phyloP scores from a whole-genome alignment of 169 alveolate species.

The Perkinsus olseni region DNA sequence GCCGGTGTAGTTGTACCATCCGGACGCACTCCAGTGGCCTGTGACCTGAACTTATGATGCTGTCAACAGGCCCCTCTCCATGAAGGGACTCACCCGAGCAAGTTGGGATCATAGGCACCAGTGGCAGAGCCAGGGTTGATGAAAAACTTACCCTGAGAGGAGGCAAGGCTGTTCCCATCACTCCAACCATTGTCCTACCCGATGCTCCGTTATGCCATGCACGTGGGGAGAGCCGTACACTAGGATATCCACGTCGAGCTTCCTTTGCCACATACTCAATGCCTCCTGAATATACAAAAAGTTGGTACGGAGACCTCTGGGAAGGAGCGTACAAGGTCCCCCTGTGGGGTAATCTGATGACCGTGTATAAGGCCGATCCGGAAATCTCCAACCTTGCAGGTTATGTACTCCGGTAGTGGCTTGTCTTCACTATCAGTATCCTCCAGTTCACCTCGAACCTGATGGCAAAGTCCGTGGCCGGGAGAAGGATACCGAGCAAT shows the following conservation, averaged over 20 bases:
- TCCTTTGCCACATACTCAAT: conserved; percentile 41
- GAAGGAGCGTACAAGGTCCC: conserved; percentile 66
- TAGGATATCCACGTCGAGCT: conserved; percentile 69
- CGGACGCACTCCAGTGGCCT: conserved; percentile 42
- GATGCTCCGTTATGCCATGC: conserved; percentile 41
- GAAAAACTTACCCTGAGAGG: conserved; percentile 64
- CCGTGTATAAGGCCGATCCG: conserved; percentile 81
- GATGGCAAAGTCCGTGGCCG: neutral
- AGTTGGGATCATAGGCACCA: conserved; percentile 51
- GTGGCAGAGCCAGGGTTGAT: conserved; percentile 80
- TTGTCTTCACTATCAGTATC: neutral
- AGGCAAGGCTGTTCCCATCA: neutral
- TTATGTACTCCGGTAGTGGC: conserved; percentile 62
- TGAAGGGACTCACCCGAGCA: neutral
- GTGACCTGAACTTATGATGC: neutral
- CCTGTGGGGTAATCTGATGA: conserved; percentile 81
- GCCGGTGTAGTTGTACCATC: conserved; percentile 32
- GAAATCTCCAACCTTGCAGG: conserved; percentile 68
- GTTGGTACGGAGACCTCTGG: neutral
- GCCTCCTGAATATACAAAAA: neutral
- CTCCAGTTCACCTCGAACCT: neutral
- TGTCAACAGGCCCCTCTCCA: neutral
- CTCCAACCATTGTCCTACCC: neutral
- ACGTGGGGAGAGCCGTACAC: conserved; percentile 75
- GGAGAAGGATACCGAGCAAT: neutral